Evolutionary conservation across 768 basidiomycete species (phyloP), one percentile per base, ranked within the genome.

Genomic region (Sarcodon aspratus): DNA sequence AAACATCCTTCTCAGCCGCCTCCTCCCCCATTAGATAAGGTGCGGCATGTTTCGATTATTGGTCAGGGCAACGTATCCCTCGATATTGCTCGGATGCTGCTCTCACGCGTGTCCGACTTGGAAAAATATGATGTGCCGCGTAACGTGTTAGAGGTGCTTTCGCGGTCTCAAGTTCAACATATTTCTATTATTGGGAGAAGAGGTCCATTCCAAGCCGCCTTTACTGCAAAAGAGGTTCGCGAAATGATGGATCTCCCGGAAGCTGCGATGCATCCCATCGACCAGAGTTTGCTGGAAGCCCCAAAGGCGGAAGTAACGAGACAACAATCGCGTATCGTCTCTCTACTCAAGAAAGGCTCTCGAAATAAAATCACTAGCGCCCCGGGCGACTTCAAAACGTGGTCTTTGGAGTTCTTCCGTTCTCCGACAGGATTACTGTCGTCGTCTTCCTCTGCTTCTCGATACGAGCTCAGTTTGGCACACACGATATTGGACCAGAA

Each of bases 51-150:
- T 31, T 79, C 88, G 1, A 67, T 99, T 48, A 83, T 98, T 40
- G 95, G 96, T 0, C 89, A 92, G 53, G 95, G 95, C 9, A 97
- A 98, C 55, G 94, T 99, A 49, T 85, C 93, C 7, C 71, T 99
- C 33, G 95, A 99, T 57, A 72, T 94, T 27, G 92, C 93, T 1
- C 78, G 94, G 5, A 90, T 97, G 60, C 76, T 97, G 6, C 78
- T 99, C 52, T 85, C 85, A 10, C 67, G 77, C 2, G 74, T 82
- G 1, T 68, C 74, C 13, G 65, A 69, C 2, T 76, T 97, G 42
- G 64, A 67, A 21, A 68, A 72, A 58, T 88, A 86, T 50, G 94
- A 97, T 62, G 73, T 97, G 15, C 92, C 94, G 0, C 61, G 74
- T 46, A 63, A 71, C 8, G 91, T 93, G 0, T 69, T 97, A 6